Evolutionary conservation across 768 basidiomycete genomes (phyloP).

Genomic region (Lactarius trivialis): DNA sequence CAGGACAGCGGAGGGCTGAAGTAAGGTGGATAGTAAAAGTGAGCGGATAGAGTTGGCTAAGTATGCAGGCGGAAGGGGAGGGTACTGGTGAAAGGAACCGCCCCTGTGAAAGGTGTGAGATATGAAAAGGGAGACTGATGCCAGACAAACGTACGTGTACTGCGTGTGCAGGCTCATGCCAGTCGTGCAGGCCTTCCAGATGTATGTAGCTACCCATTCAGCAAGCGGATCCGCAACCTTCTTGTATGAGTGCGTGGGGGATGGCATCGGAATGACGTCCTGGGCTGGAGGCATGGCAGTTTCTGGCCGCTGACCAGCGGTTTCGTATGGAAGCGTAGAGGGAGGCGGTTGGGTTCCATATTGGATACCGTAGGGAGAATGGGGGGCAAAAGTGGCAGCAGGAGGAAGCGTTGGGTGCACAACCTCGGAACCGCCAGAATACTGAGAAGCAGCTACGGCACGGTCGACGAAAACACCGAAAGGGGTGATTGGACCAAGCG

Average conservation of each 20-base stretch:
- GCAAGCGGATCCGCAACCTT: slow-evolving; percentile 71
- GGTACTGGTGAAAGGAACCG: slow-evolving; percentile 32
- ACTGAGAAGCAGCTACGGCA: slow-evolving; percentile 43
- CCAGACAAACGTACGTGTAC: slow-evolving; percentile 43
- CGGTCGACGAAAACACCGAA: slow-evolving; percentile 73
- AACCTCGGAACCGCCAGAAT: slow-evolving; percentile 2
- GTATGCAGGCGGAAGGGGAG: slow-evolving; percentile 43
- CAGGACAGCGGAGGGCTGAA: slow-evolving; percentile 76
- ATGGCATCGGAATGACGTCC: slow-evolving; percentile 41
- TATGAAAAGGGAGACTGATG: not conserved
- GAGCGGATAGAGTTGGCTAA: slow-evolving; percentile 62
- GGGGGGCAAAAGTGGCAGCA: slow-evolving; percentile 10
- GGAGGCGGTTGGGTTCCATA: slow-evolving; percentile 24
- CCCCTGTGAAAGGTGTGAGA: slow-evolving; percentile 9
- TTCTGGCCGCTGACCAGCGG: slow-evolving; percentile 26
- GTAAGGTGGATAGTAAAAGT: slow-evolving; percentile 66
- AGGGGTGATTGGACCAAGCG: slow-evolving; percentile 67
- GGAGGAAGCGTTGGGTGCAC: slow-evolving; percentile 3
- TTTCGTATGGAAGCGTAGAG: slow-evolving; percentile 21
- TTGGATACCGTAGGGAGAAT: slow-evolving; percentile 24
- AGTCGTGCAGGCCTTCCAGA: slow-evolving; percentile 81
- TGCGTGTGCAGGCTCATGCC: slow-evolving; percentile 53
- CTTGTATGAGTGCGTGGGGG: slow-evolving; percentile 54
- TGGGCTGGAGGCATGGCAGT: slow-evolving; percentile 34
- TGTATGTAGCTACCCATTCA: slow-evolving; percentile 71